These are phyloP conservation scores for Strigomonas culicis DNA, from an alignment of 208 protist species.

Conservation along the genomic window DNA sequence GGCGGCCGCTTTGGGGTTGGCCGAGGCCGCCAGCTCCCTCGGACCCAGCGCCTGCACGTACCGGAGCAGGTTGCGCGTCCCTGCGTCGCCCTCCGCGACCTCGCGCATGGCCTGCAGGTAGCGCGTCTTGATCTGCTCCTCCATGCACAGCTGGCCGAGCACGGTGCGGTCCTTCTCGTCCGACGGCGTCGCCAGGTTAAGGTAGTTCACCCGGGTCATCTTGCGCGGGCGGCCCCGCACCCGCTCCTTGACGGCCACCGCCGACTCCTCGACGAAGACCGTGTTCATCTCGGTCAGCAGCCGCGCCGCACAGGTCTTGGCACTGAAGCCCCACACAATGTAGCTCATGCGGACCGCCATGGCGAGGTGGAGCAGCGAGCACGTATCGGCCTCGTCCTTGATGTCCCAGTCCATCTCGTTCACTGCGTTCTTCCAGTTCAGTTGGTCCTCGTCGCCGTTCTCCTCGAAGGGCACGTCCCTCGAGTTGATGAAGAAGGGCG, in stretches of 20 bases:
- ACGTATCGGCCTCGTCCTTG: slow-evolving; percentile 63
- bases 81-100: neutral
- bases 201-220: neutral
- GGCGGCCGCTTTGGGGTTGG: no score
- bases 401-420: slow-evolving; percentile 39
- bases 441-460: neutral
- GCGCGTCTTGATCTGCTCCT: neutral
- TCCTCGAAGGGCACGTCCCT: slow-evolving; percentile 13
- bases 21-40: no score
- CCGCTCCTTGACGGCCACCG: neutral
- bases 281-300: slow-evolving; percentile 15
- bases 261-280: neutral
- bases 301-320: slow-evolving; percentile 5
- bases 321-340: slow-evolving; percentile 66
- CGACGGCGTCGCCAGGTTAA: neutral
- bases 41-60: no score
- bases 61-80: neutral
- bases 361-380: slow-evolving; percentile 65
- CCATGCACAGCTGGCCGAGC: neutral
- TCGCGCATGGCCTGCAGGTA: neutral
- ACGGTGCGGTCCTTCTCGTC: neutral
- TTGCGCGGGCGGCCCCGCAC: neutral
- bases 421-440: neutral
- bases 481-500: slow-evolving; percentile 59
- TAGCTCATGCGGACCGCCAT: slow-evolving; percentile 74